Base-by-base conservation (phyloP, 2,329 filamentous ascomycete species). In the Paracamarosporium sp. region DNA sequence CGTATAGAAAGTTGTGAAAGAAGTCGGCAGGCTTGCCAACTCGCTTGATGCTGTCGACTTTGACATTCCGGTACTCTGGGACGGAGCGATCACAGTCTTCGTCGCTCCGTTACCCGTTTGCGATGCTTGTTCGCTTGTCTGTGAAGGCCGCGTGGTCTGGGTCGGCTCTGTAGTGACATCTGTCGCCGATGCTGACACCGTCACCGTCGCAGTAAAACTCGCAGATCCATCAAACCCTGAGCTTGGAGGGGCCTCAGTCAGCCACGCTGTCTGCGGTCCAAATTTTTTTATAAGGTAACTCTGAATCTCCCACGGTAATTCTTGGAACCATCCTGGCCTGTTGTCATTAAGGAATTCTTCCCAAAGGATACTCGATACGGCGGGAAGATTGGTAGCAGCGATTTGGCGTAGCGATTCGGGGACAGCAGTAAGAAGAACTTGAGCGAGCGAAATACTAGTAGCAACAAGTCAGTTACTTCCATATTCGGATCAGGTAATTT, bases 321-420 rank as follows among this genome's bases (percentile, higher is more conserved):
- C 65, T 5, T 50, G 43, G 27, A 76, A 76, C 73, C 74, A 76
- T 13, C 64, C 56, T 5, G 73, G 74, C 31, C 64, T 72, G 5
- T 71, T 71, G 22, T 70, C 61, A 28, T 75, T 71, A 1, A 76
- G 55, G 30, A 76, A 76, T 7, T 76, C 68, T 2, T 62, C 59
- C 68, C 69, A 73, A 6, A 76, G 50, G 7, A 76, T 71, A 52
- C 70, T 70, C 6, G 74, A 76, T 2, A 72, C 69, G 4, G 71
- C 73, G 2, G 73, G 72, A 27, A 75, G 51, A 35, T 76, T 73
- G 2, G 74, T 76, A 13, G 71, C 73, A 33, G 72, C 74, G 7
- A 76, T 65, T 48, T 71, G 60, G 40, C 73, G 72, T 12, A 76
- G 61, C 30, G 71, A 76, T 22, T 65, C 63, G 20, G 74, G 74